Evolutionary conservation across 306 rosid genomes (phyloP).

Genomic region (Vigna trinervia): DNA sequence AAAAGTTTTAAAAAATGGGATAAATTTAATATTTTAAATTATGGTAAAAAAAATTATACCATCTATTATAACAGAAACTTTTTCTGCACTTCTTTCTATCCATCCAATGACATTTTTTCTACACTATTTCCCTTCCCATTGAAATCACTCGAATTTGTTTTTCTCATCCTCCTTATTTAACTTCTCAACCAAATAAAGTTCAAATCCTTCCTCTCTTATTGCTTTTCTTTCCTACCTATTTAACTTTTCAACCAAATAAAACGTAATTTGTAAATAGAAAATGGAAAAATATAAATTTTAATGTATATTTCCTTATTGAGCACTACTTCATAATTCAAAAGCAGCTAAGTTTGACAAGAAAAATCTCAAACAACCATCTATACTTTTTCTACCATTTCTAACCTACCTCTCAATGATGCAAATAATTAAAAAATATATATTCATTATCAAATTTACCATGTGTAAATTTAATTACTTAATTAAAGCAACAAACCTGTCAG

Average conservation of each 20-base stretch:
- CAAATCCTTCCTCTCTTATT: neutral
- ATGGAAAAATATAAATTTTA: neutral
- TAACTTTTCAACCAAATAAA: neutral
- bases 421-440: constrained; percentile 22
- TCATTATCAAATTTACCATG: constrained; percentile 29
- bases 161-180: no score
- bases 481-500: constrained; percentile 64
- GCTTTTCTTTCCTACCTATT: neutral
- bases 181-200: neutral
- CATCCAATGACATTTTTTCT: neutral
- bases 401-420: neutral
- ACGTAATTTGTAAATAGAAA: neutral
- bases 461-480: constrained; percentile 36
- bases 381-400: neutral
- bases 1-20: neutral
- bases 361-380: constrained; percentile 25
- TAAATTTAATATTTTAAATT: neutral
- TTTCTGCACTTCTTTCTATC: neutral
- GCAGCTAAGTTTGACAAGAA: neutral
- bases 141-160: no score
- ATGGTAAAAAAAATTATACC: neutral
- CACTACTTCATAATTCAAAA: constrained; percentile 7
- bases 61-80: neutral
- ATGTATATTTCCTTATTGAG: neutral
- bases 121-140: no score